Base-by-base conservation (phyloP, 164 flowering plant genomes). In the Taxillus chinensis region DNA sequence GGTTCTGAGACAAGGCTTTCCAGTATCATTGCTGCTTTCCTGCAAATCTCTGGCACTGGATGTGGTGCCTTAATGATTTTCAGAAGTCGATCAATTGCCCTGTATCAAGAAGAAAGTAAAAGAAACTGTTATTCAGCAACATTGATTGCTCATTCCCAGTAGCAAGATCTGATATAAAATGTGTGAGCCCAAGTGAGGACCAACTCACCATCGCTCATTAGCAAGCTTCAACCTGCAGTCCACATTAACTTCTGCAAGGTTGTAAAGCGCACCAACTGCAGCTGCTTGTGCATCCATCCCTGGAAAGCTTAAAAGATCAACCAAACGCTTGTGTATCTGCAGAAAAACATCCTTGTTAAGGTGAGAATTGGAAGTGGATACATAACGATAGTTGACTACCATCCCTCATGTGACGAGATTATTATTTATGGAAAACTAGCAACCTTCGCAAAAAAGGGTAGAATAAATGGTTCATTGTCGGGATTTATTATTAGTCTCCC, bases 401-500 rank as follows among this genome's bases (percentile, higher is more conserved):
- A 39, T 14, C 27, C 17, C 39, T 6, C 6, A 8, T 27, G 27
- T 27, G 42, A 41, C 27, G 37, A 57, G 40, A 27, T 3, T 41
- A 53, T 39, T 41, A 17, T 10, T 8, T 39, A 27, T 7, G 39
- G 61, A 55, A 62, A 0, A 46, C 51, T 55, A 58, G 61, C 51
- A 64, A 95, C 97, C 97, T 89, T 95, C 41, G 97, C 86, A 60
- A 82, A 75, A 72, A 80, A 89, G 38, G 96, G 90, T 64, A 89
- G 81, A 69, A 95, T 83, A 62, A 86, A 87, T 39, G 90, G 85
- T 61, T 95, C 97, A 68, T 90, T 93, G 69, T 93, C 99, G 58
- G 99, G 99, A 74, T 90, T 93, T 70, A 93, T 87, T 39, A 90
- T 83, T 73, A 90, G 61, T 48, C 97, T 90, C 12, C 99, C 96